These are phyloP conservation scores for Cryphonectria naterciae DNA, from an alignment of 2,329 filamentous ascomycete genomes.

Conservation along the genomic window DNA sequence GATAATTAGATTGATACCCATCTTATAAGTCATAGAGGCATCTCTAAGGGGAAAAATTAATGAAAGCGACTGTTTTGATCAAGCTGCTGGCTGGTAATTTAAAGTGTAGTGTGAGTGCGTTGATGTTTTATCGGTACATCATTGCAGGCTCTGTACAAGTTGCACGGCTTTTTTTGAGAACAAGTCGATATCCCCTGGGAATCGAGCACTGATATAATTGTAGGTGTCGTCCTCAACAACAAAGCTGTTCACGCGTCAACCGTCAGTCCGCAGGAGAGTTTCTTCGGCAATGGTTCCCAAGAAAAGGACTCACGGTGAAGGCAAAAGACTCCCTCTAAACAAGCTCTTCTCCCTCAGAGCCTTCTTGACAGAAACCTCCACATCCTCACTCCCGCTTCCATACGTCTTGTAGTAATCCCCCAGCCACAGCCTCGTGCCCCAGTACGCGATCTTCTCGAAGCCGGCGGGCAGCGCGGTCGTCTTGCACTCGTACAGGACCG, in stretches of 20 bases:
- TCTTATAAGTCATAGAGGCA: slow-evolving; percentile 1
- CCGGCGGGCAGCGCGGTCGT: slow-evolving; percentile 54
- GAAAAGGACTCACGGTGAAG: slow-evolving; percentile 43
- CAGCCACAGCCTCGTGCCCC: slow-evolving; percentile 51
- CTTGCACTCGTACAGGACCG: slow-evolving; percentile 49
- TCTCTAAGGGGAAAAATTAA: neutral
- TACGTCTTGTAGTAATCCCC: slow-evolving; percentile 63
- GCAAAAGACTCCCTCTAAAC: slow-evolving; percentile 48
- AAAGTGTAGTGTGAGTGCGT: too few species aligned
- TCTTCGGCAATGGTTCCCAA: slow-evolving; percentile 21
- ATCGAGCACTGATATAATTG: slow-evolving; percentile 54
- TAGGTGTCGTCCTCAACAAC: slow-evolving; percentile 53
- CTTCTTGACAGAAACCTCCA: slow-evolving; percentile 39
- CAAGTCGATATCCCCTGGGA: slow-evolving; percentile 47
- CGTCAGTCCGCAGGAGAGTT: slow-evolving; percentile 18
- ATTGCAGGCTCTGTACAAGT: slow-evolving; percentile 42
- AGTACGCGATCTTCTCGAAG: slow-evolving; percentile 55
- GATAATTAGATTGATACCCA: slow-evolving; percentile 12
- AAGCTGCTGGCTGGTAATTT: neutral
- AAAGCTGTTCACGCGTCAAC: slow-evolving; percentile 41
- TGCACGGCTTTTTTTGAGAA: slow-evolving; percentile 48
- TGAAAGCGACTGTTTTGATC: slow-evolving; percentile 15
- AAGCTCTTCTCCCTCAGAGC: slow-evolving; percentile 47
- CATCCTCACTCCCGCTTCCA: slow-evolving; percentile 53
- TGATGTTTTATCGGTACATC: neutral